Percentiles rank a stretch among this genome's conserved stretches.
These are phyloP conservation scores for Sanghuangporus weigelae DNA, from an alignment of 1,284 basidiomycete species.

Conservation along the genomic window DNA sequence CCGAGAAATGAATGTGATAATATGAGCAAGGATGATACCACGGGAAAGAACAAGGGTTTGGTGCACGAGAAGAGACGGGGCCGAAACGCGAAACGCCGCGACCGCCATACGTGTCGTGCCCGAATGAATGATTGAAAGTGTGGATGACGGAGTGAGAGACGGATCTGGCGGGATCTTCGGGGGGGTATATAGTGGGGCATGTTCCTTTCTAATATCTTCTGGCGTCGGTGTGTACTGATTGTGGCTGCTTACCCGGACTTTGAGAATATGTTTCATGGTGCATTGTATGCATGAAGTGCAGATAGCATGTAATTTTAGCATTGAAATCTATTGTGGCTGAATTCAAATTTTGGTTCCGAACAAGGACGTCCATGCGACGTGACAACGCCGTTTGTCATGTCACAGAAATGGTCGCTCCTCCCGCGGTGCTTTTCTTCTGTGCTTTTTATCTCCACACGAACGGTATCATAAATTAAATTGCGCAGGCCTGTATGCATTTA, in stretches of 20 bases:
- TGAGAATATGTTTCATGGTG: conserved; percentile 3
- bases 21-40: background rate
- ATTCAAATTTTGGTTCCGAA: background rate
- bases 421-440: background rate
- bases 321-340: background rate
- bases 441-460: background rate
- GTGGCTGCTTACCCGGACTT: background rate
- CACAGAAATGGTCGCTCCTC: background rate
- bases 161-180: conserved; percentile 8
- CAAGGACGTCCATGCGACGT: background rate
- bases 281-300: background rate
- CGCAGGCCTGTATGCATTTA: background rate
- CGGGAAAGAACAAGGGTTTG: background rate
- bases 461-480: background rate
- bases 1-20: background rate
- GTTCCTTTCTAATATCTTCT: background rate
- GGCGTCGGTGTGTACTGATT: conserved; percentile 1
- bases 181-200: background rate
- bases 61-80: background rate
- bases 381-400: background rate
- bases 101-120: background rate
- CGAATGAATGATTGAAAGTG: background rate
- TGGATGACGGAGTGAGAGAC: background rate
- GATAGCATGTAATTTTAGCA: background rate
- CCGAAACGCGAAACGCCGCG: background rate